phyloP scores from a whole-genome alignment of 192 early-diverging fungal genomes.

The Coemansia sp. region DNA sequence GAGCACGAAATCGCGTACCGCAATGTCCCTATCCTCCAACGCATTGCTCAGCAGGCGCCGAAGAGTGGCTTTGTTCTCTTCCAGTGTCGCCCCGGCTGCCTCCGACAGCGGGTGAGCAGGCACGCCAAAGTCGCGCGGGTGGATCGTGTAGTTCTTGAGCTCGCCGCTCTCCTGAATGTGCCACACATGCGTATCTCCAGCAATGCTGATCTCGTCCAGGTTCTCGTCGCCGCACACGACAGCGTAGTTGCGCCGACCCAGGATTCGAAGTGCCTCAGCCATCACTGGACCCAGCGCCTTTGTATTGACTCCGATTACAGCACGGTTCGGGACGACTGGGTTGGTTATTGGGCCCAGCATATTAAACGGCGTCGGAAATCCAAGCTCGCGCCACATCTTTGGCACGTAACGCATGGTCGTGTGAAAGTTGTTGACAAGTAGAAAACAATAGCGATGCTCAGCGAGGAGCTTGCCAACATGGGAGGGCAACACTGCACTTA shows the following conservation, averaged over 20 bases:
- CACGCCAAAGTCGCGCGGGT: constrained; percentile 91
- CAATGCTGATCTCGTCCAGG: constrained; percentile 92
- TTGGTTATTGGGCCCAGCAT: constrained; percentile 91
- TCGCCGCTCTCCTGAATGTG: constrained; percentile 63
- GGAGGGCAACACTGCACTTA: constrained; percentile 66
- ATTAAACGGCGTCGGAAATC: constrained; percentile 94
- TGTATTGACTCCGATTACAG: constrained; percentile 93
- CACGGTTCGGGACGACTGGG: constrained; percentile 78
- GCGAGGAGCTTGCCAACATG: constrained; percentile 69
- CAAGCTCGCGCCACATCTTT: constrained; percentile 79
- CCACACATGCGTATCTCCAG: constrained; percentile 91
- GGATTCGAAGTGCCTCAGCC: constrained; percentile 79
- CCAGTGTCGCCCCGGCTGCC: constrained; percentile 72
- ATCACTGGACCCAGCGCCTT: constrained; percentile 75
- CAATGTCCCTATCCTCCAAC: constrained; percentile 59
- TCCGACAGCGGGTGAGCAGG: constrained; percentile 67
- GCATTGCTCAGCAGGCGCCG: constrained; percentile 67
- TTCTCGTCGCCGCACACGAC: constrained; percentile 92
- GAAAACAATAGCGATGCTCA: constrained; percentile 80
- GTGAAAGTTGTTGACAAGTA: constrained; percentile 92
- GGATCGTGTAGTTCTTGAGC: constrained; percentile 67
- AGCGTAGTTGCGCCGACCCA: constrained; percentile 80
- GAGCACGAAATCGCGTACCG: constrained; percentile 90
- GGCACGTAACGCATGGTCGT: constrained; percentile 86
- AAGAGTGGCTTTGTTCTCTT: constrained; percentile 78